Percentiles rank a stretch among this genome's conserved stretches.
Conservation (phyloP, 2,329 filamentous ascomycete species). For the Allantophomopsis cytisporea region DNA sequence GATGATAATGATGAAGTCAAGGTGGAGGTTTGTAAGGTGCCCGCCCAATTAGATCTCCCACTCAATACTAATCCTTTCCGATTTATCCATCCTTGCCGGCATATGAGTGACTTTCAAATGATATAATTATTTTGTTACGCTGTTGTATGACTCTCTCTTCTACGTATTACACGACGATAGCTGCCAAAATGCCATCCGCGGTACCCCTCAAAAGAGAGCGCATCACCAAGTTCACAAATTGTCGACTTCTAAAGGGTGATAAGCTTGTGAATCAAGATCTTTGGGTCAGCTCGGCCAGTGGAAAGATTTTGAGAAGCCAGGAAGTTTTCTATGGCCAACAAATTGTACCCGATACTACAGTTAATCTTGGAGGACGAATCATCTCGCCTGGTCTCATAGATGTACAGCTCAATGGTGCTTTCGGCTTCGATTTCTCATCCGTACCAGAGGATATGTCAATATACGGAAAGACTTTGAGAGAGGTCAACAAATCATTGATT, state of each 20-base stretch:
- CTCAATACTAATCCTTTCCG: too few species aligned
- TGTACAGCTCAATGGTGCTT: constrained; percentile 82
- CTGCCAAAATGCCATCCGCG: constrained; percentile 21
- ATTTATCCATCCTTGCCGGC: too few species aligned
- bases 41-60: too few species aligned
- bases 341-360: constrained; percentile 54
- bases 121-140: not conserved
- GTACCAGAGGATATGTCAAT: constrained; percentile 51
- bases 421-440: constrained; percentile 84
- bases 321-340: constrained; percentile 54
- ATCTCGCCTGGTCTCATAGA: constrained; percentile 81
- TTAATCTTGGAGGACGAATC: constrained; percentile 75
- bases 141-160: not conserved
- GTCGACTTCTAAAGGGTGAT: constrained; percentile 58
- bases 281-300: constrained; percentile 75
- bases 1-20: too few species aligned
- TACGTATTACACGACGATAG: not conserved
- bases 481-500: constrained; percentile 59
- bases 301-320: constrained; percentile 67
- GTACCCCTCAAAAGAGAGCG: constrained; percentile 17
- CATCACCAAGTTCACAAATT: constrained; percentile 85
- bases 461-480: constrained; percentile 60
- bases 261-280: constrained; percentile 61
- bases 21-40: too few species aligned
- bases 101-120: not conserved